A percentile compares a stretch with the other conserved stretches of the same genome.
phyloP scores from a whole-genome alignment of 495 filamentous ascomycete species.

The Pseudotulostoma volvatum region DNA sequence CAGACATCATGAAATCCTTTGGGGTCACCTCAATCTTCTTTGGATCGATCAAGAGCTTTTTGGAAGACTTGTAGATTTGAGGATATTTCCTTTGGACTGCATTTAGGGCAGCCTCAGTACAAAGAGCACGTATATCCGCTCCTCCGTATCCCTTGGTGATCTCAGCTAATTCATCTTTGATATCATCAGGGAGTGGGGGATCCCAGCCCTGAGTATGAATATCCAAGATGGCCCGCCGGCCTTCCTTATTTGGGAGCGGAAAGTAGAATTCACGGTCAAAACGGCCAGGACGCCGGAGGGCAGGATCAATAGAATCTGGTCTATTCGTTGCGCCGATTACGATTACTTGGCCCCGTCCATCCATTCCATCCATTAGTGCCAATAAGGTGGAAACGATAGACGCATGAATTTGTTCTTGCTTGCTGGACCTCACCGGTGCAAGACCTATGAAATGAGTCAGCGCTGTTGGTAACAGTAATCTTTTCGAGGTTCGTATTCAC shows the following conservation, averaged over 20 bases:
- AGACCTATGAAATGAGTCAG: conserved; percentile 34
- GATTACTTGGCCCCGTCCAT: conserved; percentile 91
- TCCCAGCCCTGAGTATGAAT: conserved; percentile 95
- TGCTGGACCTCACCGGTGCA: conserved; percentile 87
- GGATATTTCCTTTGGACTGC: conserved; percentile 90
- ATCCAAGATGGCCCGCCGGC: conserved; percentile 68
- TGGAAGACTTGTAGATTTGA: conserved; percentile 81
- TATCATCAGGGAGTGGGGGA: conserved; percentile 48
- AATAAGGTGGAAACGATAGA: conserved; percentile 92
- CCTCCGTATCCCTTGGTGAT: conserved; percentile 92
- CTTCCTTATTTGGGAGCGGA: conserved; percentile 66
- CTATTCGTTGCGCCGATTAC: conserved; percentile 96
- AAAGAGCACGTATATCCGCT: conserved; percentile 83
- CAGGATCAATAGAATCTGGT: conserved; percentile 95
- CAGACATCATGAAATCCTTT: conserved; percentile 89
- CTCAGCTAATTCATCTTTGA: conserved; percentile 72
- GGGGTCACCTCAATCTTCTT: conserved; percentile 66
- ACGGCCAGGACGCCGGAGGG: conserved; percentile 87
- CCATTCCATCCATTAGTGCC: conserved; percentile 98
- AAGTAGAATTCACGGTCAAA: conserved; percentile 99
- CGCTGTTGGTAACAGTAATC: too few species aligned
- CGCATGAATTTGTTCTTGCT: conserved; percentile 95
- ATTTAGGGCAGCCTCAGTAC: conserved; percentile 96
- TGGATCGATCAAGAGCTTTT: conserved; percentile 82
- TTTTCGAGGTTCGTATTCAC: conserved; percentile 29